Conservation (phyloP, 192 early-diverging fungal species). For the Mortierella hygrophila region DNA sequence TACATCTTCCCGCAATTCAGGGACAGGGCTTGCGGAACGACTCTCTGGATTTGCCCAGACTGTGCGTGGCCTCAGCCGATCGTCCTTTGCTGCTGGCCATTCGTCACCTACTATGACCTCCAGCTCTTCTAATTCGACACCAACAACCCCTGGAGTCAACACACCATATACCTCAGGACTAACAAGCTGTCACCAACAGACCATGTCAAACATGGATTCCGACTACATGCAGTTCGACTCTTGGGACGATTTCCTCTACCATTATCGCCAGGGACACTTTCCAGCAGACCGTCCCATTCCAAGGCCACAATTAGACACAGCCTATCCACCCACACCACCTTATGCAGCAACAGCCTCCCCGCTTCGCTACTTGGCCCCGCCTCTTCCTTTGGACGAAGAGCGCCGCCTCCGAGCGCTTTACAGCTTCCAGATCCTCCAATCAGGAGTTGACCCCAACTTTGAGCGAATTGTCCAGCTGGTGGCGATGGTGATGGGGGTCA, state of each 20-base stretch:
- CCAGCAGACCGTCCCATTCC: conserved; percentile 21
- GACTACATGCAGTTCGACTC: conserved; percentile 9
- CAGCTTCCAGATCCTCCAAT: conserved; percentile 45
- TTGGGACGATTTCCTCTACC: conserved; percentile 43
- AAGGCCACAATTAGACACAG: neutral
- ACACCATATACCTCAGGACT: neutral
- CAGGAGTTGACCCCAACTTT: conserved; percentile 50
- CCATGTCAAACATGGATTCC: neutral
- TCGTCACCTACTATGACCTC: conserved; percentile 33
- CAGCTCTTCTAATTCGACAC: conserved; percentile 39
- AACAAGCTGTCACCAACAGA: neutral
- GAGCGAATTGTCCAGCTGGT: conserved; percentile 52
- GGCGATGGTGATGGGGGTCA: conserved; percentile 39
- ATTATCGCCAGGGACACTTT: conserved; percentile 34
- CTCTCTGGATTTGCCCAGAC: conserved; percentile 45
- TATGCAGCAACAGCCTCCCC: conserved; percentile 1
- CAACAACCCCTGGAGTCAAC: conserved; percentile 16
- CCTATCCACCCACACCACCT: conserved; percentile 20
- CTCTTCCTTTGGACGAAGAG: conserved; percentile 38
- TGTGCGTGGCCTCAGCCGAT: conserved; percentile 37
- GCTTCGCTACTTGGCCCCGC: conserved; percentile 25
- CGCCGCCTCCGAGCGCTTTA: conserved; percentile 45
- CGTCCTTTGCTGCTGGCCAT: conserved; percentile 22
- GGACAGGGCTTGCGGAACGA: conserved; percentile 29
- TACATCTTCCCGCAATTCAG: conserved; percentile 29